Percentiles rank a stretch among this genome's conserved stretches.
Conservation (phyloP, 106 monocot species). For the Acorus gramineus region DNA sequence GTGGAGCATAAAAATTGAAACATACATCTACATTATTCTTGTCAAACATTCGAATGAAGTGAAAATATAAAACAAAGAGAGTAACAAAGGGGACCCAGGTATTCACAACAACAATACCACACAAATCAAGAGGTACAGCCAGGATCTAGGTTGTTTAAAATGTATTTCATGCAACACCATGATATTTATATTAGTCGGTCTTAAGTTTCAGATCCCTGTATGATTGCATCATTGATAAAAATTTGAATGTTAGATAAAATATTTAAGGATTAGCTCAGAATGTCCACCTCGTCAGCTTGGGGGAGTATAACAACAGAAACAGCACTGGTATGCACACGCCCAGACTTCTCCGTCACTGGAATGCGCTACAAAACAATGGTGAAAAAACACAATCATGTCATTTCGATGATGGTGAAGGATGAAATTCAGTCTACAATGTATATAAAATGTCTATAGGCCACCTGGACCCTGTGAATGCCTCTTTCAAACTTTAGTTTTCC, state of each 20-base stretch:
- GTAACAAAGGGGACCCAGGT: background rate
- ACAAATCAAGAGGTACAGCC: too few species aligned
- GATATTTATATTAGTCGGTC: too few species aligned
- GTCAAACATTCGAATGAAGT: background rate
- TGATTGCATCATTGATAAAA: too few species aligned
- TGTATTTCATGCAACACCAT: too few species aligned
- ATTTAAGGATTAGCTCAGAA: background rate
- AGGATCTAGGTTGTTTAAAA: too few species aligned
- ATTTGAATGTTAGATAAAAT: too few species aligned
- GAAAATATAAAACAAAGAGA: background rate
- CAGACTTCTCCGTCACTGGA: slow-evolving; percentile 91
- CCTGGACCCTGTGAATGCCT: slow-evolving; percentile 99
- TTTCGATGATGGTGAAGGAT: background rate
- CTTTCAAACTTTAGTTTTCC: slow-evolving; percentile 95
- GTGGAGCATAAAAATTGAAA: background rate
- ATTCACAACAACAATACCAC: background rate
- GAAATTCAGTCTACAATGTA: too few species aligned
- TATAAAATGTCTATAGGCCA: slow-evolving; percentile 3
- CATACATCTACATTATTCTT: background rate
- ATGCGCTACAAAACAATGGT: slow-evolving; percentile 50
- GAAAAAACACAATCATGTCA: background rate
- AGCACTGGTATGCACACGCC: slow-evolving; percentile 95
- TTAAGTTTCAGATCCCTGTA: too few species aligned
- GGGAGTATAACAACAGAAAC: slow-evolving; percentile 96
- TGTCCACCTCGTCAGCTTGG: slow-evolving; percentile 82